Evolutionary conservation across 2,329 filamentous ascomycete species (phyloP).

Genomic region (Metarhizium rileyi): DNA sequence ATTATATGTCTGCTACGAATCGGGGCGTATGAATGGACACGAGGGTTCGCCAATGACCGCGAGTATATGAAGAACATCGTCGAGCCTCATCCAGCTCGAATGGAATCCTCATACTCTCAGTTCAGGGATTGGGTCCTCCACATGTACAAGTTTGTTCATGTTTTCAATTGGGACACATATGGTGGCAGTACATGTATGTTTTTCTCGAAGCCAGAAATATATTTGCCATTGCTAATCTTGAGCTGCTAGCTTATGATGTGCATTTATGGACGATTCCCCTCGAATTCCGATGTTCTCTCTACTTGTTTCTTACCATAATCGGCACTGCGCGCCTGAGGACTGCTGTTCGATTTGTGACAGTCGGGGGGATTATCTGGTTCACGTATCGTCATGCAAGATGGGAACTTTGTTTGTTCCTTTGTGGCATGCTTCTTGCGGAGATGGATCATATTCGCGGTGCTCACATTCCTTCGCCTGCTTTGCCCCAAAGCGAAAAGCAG

Average conservation of each 20-base stretch:
- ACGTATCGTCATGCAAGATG: slow-evolving; percentile 38
- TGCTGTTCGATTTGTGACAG: slow-evolving; percentile 29
- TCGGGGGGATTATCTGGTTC: slow-evolving; percentile 33
- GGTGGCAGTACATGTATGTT: slow-evolving; percentile 34
- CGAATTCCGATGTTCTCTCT: slow-evolving; percentile 48
- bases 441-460: slow-evolving; percentile 39
- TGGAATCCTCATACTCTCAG: slow-evolving; percentile 29
- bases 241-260: slow-evolving; percentile 35
- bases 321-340: slow-evolving; percentile 38
- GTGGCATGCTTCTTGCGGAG: slow-evolving; percentile 46
- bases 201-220: neutral
- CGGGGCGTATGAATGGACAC: slow-evolving; percentile 38
- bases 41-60: slow-evolving; percentile 33
- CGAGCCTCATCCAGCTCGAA: slow-evolving; percentile 35
- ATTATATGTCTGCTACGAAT: slow-evolving; percentile 33
- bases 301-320: slow-evolving; percentile 44
- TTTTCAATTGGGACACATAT: slow-evolving; percentile 40
- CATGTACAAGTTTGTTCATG: slow-evolving; percentile 40
- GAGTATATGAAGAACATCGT: slow-evolving; percentile 37
- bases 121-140: slow-evolving; percentile 35
- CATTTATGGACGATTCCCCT: slow-evolving; percentile 56
- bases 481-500: slow-evolving; percentile 16
- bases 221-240: slow-evolving; percentile 11
- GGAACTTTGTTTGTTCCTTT: slow-evolving; percentile 46
- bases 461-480: slow-evolving; percentile 23